phyloP scores from a whole-genome alignment of 1,284 basidiomycete species.

The Cryptococcus sp. region DNA sequence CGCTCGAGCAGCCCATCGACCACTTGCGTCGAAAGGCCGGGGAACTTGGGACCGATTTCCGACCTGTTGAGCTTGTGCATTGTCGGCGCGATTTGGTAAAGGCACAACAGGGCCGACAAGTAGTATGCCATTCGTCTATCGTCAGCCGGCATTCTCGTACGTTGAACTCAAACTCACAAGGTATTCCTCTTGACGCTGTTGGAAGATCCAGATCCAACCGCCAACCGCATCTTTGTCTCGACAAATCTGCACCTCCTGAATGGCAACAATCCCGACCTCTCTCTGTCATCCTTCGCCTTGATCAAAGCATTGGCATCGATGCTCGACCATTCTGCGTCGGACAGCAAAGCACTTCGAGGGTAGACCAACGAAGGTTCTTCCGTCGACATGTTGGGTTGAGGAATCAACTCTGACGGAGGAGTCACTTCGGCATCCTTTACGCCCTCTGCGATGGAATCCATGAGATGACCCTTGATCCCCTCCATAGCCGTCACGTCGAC shows the following conservation, averaged over 20 bases:
- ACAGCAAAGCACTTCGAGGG: conserved; percentile 65
- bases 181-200: neutral
- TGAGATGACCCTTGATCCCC: conserved; percentile 67
- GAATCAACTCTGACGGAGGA: conserved; percentile 54
- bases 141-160: conserved; percentile 3
- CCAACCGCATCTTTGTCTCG: conserved; percentile 31
- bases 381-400: conserved; percentile 62
- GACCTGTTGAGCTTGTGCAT: conserved; percentile 20
- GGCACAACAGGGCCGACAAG: conserved; percentile 67
- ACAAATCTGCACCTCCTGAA: conserved; percentile 63
- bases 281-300: conserved; percentile 55
- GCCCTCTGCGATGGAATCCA: conserved; percentile 63
- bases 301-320: conserved; percentile 48
- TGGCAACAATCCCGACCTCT: conserved; percentile 58
- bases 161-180: too few relatives aligned
- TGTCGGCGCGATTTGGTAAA: conserved; percentile 51
- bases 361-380: conserved; percentile 67
- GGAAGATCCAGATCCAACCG: neutral
- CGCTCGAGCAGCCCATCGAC: conserved; percentile 68
- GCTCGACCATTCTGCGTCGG: conserved; percentile 57
- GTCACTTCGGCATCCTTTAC: conserved; percentile 51
- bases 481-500: conserved; percentile 81
- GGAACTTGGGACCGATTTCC: conserved; percentile 54
- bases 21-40: conserved; percentile 58
- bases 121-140: conserved; percentile 69